Percentiles rank a stretch among this genome's conserved stretches.
These are phyloP conservation scores for Cichorium intybus DNA, from an alignment of 140 eudicot species.

Conservation along the genomic window DNA sequence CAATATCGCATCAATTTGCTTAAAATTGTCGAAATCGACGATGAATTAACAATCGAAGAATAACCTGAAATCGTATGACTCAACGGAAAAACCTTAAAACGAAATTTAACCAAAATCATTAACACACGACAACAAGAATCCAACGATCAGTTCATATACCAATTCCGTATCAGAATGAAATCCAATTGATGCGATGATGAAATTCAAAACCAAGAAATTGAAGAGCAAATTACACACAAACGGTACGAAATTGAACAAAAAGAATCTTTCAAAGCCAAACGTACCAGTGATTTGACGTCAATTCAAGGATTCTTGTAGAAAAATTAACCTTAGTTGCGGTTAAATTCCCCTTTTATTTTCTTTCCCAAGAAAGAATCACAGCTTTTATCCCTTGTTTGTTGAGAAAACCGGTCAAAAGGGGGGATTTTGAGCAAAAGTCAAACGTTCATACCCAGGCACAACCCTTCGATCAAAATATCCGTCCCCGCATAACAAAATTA, in stretches of 20 bases:
- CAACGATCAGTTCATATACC: conserved; percentile 1
- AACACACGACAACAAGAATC: conserved; percentile 3
- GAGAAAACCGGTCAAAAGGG: conserved; percentile 22
- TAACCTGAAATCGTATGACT: conserved; percentile 1
- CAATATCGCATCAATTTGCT: neutral
- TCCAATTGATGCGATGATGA: conserved; percentile 13
- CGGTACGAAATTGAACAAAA: conserved; percentile 1
- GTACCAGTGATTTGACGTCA: conserved; percentile 23
- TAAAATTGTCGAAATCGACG: neutral
- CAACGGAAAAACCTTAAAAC: conserved; percentile 1
- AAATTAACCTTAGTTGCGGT: conserved; percentile 14
- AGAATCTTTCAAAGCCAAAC: neutral
- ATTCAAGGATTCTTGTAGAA: neutral
- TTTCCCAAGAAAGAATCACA: conserved; percentile 20
- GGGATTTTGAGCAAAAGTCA: conserved; percentile 16
- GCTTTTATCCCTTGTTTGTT: conserved; percentile 14
- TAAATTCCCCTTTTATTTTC: conserved; percentile 5
- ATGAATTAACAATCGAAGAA: neutral
- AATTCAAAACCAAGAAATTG: conserved; percentile 5
- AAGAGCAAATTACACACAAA: neutral
- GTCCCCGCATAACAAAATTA: neutral
- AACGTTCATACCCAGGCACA: neutral
- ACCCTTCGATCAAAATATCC: conserved; percentile 3
- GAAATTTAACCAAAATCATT: neutral
- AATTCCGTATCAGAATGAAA: conserved; percentile 10